Evolutionary conservation across 2,329 filamentous ascomycete species (phyloP).

Genomic region (Fusarium ramigenum): DNA sequence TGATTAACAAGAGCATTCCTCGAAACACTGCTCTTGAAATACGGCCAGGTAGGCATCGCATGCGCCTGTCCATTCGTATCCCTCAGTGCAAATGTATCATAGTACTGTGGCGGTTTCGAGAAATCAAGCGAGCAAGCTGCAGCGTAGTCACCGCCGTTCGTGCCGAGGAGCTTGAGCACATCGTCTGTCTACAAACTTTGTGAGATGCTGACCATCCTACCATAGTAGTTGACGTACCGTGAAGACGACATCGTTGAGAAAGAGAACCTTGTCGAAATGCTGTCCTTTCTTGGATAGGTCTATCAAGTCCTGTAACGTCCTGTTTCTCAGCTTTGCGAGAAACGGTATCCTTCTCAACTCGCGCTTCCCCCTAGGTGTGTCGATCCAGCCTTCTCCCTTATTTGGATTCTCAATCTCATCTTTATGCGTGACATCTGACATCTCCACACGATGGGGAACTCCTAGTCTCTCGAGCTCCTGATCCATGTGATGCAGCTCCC

Average conservation of each 20-base stretch:
- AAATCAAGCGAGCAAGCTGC: conserved; percentile 72
- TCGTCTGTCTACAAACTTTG: conserved; percentile 59
- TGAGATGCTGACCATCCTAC: not conserved
- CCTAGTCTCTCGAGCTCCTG: conserved; percentile 59
- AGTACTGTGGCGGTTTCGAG: conserved; percentile 61
- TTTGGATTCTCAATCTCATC: conserved; percentile 61
- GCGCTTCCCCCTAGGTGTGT: conserved; percentile 61
- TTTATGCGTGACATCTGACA: conserved; percentile 67
- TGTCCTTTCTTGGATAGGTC: conserved; percentile 59
- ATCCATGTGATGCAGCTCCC: conserved; percentile 66
- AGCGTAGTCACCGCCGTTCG: conserved; percentile 66
- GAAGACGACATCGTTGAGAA: conserved; percentile 72
- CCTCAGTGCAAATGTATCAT: conserved; percentile 71
- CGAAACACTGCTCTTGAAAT: conserved; percentile 62
- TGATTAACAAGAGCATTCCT: conserved; percentile 62
- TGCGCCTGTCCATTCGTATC: conserved; percentile 62
- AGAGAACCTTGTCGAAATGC: conserved; percentile 67
- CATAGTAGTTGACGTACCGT: conserved; percentile 51
- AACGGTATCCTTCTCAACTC: conserved; percentile 75
- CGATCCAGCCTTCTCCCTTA: conserved; percentile 68
- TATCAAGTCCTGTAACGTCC: conserved; percentile 67
- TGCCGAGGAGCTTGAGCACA: conserved; percentile 64
- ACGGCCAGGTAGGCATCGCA: conserved; percentile 66
- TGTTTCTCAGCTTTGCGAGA: conserved; percentile 71
- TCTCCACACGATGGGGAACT: conserved; percentile 63